Evolutionary conservation across 768 basidiomycete species (phyloP).

Genomic region (Suillus fuscotomentosus): DNA sequence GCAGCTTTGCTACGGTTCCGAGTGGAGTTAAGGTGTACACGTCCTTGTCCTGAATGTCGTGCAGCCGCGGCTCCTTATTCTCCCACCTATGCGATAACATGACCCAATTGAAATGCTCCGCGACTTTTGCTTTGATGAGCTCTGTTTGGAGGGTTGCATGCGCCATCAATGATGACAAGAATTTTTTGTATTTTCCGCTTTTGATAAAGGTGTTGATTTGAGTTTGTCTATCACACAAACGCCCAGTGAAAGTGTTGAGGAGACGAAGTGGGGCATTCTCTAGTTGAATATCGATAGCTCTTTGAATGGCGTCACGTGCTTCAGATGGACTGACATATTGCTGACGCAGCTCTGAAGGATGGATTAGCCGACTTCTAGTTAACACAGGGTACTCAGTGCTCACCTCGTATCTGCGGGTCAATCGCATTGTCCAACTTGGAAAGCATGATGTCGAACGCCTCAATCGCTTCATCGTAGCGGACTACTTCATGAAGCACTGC

Average conservation of each 20-base stretch:
- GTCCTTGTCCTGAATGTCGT: too few relatives aligned
- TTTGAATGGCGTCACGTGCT: not conserved
- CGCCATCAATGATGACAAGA: not conserved
- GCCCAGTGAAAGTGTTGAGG: not conserved
- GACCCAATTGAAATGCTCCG: too few relatives aligned
- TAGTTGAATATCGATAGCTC: not conserved
- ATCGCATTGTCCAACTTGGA: too few relatives aligned
- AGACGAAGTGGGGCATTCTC: not conserved
- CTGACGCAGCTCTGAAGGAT: not conserved
- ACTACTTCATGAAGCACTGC: not conserved
- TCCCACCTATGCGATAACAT: too few relatives aligned
- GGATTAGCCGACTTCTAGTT: not conserved
- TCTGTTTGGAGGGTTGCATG: too few relatives aligned
- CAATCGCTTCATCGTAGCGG: not conserved
- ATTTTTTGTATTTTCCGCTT: not conserved
- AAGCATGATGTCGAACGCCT: not conserved
- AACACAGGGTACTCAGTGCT: not conserved
- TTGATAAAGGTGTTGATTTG: not conserved
- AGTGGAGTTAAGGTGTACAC: too few relatives aligned
- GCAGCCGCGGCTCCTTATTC: too few relatives aligned
- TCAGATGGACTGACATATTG: not conserved
- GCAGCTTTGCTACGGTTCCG: too few relatives aligned
- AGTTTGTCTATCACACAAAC: not conserved
- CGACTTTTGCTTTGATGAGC: too few relatives aligned
- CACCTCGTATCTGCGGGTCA: too few relatives aligned